A percentile compares a stretch with the other conserved stretches of the same genome.
Evolutionary conservation across 768 basidiomycete species (phyloP).

Genomic region (Leccinum imitatum): DNA sequence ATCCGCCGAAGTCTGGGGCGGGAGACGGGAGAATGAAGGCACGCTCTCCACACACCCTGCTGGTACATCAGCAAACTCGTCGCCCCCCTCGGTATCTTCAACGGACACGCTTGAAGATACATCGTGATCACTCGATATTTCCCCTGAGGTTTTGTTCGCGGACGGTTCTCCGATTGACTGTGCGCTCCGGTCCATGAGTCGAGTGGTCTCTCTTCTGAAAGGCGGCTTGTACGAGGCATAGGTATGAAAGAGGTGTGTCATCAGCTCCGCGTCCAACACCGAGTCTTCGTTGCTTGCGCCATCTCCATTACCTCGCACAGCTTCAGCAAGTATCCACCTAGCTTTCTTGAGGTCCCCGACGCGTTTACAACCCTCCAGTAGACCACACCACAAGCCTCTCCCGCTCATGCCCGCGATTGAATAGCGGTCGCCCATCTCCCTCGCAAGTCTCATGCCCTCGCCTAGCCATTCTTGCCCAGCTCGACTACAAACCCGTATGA

Average conservation of each 20-base stretch:
- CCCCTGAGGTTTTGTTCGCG: constrained; percentile 7
- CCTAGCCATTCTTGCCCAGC: constrained; percentile 67
- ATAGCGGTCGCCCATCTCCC: constrained; percentile 82
- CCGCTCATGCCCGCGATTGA: constrained; percentile 36
- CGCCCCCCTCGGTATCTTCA: constrained; percentile 2
- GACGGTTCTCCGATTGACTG: neutral
- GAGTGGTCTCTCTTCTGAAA: constrained; percentile 53
- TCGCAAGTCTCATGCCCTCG: constrained; percentile 81
- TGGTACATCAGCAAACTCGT: constrained; percentile 5
- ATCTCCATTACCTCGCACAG: constrained; percentile 35
- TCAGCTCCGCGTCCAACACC: constrained; percentile 59
- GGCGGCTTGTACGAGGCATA: constrained; percentile 81
- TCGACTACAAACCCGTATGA: constrained; percentile 78
- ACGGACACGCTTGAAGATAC: constrained; percentile 3
- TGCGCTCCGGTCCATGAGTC: constrained; percentile 34
- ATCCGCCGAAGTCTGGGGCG: constrained; percentile 72
- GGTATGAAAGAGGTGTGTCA: constrained; percentile 84
- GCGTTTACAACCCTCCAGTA: constrained; percentile 89
- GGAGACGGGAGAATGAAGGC: constrained; percentile 46
- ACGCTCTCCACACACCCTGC: constrained; percentile 1
- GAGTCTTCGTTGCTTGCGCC: constrained; percentile 31
- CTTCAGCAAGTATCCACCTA: constrained; percentile 90
- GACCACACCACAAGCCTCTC: constrained; percentile 67
- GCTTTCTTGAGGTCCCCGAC: constrained; percentile 79
- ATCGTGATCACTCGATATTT: neutral